Evolutionary conservation across 176 grass and related monocot genomes (phyloP).

Genomic region (Aegilops bicornis): DNA sequence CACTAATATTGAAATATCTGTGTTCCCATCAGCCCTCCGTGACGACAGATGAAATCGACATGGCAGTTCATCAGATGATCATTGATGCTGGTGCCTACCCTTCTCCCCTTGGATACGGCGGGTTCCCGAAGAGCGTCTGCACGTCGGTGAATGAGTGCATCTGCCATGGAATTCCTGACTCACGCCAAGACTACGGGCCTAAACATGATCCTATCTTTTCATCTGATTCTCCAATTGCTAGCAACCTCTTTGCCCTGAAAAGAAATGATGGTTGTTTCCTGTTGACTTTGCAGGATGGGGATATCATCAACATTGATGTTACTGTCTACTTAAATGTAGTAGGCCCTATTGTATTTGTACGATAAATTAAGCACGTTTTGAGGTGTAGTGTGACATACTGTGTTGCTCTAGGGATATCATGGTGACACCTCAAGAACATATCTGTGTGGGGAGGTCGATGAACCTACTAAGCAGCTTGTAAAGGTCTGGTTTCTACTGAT

Average conservation of each 20-base stretch:
- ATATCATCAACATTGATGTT: conserved; percentile 94
- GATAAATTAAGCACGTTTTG: neutral
- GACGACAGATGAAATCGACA: conserved; percentile 94
- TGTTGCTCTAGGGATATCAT: conserved; percentile 75
- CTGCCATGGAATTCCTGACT: conserved; percentile 96
- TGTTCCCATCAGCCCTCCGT: conserved; percentile 49
- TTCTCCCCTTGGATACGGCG: conserved; percentile 80
- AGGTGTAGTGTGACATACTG: neutral
- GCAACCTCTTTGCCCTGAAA: neutral
- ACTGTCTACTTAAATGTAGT: conserved; percentile 95
- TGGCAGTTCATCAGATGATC: conserved; percentile 89
- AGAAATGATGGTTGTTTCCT: neutral
- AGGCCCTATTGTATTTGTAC: conserved; percentile 8
- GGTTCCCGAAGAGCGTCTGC: conserved; percentile 92
- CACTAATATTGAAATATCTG: neutral
- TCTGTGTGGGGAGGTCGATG: conserved; percentile 80
- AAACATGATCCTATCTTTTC: neutral
- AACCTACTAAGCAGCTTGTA: conserved; percentile 63
- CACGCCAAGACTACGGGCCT: conserved; percentile 50
- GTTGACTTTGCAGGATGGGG: conserved; percentile 64
- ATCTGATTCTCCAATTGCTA: neutral
- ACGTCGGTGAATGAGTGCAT: conserved; percentile 96
- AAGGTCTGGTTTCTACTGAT: conserved; percentile 39
- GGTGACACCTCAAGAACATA: conserved; percentile 96
- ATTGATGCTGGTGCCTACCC: conserved; percentile 82